Evolutionary conservation across 108 stramenopile genomes (phyloP), one percentile per base, ranked within the genome.

Genomic region (Epipyxis sp.): DNA sequence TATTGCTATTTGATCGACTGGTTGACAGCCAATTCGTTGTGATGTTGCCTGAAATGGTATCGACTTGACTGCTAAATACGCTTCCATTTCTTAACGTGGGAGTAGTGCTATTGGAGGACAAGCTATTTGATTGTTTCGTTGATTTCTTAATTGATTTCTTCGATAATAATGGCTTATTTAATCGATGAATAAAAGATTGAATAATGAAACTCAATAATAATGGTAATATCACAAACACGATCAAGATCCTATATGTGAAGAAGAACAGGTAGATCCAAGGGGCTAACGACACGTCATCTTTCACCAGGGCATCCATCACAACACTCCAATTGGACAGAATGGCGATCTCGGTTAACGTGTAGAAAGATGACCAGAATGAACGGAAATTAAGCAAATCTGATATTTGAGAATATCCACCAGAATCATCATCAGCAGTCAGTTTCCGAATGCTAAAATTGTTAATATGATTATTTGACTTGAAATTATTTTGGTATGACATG

Each of bases 191-290:
- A 37, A 65, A 74, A 3, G 71, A 10, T 42, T 74, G 71, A 27
- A 74, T 74, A 37, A 74, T 74, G 25, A 3, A 74, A 32, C 42
- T 43, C 71, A 57, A 6, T 42, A 74, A 6, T 32, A 74, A 32
- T 6, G 71, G 71, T 27, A 46, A 34, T 32, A 74, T 42, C 20
- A 37, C 3, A 10, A 74, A 6, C 44, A 42, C 37, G 10, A 74
- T 10, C 6, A 37, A 34, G 44, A 74, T 29, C 3, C 71, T 37
- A 10, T 43, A 37, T 6, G 71, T 6, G 25, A 30, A 74, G 34
- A 74, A 74, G 25, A 43, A 74, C 25, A 65, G 6, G 34, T 65
- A 65, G 6, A 65, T 37, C 61, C 61, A 65, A 37, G 6, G 6
- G 34, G 3, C 34, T 37, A 25, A 6, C 25, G 61, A 65, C 25